These are phyloP conservation scores for Acanthochlamys bracteata DNA, from an alignment of 106 monocot genomes.

Conservation along the genomic window DNA sequence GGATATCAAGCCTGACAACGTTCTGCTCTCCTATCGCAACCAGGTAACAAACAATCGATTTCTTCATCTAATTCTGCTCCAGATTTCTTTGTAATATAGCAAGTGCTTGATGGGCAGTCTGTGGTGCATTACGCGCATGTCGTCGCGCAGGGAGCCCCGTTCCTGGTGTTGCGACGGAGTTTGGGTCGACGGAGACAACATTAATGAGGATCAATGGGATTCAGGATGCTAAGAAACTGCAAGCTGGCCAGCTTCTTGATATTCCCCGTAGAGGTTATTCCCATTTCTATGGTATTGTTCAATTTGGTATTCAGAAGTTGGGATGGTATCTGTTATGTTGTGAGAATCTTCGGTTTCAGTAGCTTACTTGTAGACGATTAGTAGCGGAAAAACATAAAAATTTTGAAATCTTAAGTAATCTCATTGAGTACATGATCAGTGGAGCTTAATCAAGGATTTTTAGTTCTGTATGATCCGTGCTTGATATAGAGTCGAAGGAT, in stretches of 20 bases:
- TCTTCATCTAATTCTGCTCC: too few relatives aligned
- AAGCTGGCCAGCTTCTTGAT: conserved; percentile 56
- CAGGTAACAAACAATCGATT: too few relatives aligned
- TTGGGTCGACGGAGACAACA: conserved; percentile 3
- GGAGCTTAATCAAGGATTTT: too few relatives aligned
- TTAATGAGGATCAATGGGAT: conserved; percentile 46
- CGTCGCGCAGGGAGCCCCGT: conserved; percentile 18
- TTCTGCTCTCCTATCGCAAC: conserved; percentile 35
- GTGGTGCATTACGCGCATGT: conserved; percentile 20
- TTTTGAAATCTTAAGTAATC: too few relatives aligned
- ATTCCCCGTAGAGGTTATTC: conserved; percentile 43
- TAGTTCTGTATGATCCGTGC: too few relatives aligned
- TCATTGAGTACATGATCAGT: too few relatives aligned
- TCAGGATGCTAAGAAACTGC: conserved; percentile 33
- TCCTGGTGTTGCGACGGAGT: conserved; percentile 15
- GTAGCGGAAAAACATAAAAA: too few relatives aligned
- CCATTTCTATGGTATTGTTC: background rate
- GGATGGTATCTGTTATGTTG: background rate
- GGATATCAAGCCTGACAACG: conserved; percentile 79
- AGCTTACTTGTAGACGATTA: too few relatives aligned
- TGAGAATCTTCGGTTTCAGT: too few relatives aligned
- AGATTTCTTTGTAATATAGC: too few relatives aligned
- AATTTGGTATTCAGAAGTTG: background rate
- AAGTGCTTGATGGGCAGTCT: conserved; percentile 8
- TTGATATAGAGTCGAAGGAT: too few relatives aligned